Conservation (phyloP, 352 stramenopile species). For the Phytophthora pistaciae region DNA sequence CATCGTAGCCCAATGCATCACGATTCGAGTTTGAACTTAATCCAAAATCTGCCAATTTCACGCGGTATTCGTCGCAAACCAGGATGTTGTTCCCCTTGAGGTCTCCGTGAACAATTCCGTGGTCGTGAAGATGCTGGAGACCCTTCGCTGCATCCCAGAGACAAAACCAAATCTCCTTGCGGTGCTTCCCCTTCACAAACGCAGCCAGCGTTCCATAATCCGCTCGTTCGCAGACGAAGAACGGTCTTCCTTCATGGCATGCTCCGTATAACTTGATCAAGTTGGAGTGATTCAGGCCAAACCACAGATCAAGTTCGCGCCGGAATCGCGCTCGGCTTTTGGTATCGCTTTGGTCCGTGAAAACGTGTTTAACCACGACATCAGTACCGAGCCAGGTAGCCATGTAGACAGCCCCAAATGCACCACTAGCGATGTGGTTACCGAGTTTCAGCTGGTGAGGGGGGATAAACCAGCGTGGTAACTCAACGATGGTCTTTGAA, state of each 20-base stretch:
- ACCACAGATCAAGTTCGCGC: conserved; percentile 33
- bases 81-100: conserved; percentile 37
- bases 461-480: neutral
- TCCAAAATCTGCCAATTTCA: conserved; percentile 32
- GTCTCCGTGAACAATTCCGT: conserved; percentile 22
- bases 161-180: neutral
- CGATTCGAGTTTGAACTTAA: conserved; percentile 15
- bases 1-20: no score
- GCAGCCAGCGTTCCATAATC: conserved; percentile 15
- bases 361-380: neutral
- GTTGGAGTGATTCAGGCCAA: conserved; percentile 28
- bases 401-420: neutral
- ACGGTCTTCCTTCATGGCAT: conserved; percentile 30
- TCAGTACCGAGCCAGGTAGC: neutral
- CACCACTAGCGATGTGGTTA: neutral
- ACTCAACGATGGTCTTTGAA: neutral
- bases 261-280: conserved; percentile 42
- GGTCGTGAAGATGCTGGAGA: conserved; percentile 20
- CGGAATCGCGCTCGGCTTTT: conserved; percentile 12
- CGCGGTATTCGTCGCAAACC: conserved; percentile 1
- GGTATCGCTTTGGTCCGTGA: neutral
- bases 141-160: conserved; percentile 15
- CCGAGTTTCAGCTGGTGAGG: neutral
- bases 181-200: conserved; percentile 5
- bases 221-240: conserved; percentile 39